Percentiles rank a stretch among this genome's conserved stretches.
Evolutionary conservation across 805 yeast genomes (phyloP).

Genomic region (Naumovozyma baii): DNA sequence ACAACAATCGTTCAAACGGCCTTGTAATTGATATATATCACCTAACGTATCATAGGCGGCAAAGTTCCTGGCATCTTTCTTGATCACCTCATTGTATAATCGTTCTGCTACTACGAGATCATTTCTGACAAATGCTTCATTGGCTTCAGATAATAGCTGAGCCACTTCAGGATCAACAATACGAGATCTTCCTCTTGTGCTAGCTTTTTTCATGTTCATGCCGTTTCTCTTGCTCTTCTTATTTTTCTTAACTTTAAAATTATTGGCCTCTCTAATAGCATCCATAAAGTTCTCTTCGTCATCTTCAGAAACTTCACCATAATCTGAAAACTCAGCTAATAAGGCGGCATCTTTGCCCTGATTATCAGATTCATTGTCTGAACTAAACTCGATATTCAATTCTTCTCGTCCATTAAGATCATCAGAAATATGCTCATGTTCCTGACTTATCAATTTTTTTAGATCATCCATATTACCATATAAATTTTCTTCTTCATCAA

Average conservation of each 20-base stretch:
- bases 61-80: constrained; percentile 65
- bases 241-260: constrained; percentile 40
- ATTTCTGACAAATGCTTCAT: constrained; percentile 64
- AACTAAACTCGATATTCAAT: constrained; percentile 4
- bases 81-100: constrained; percentile 59
- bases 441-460: constrained; percentile 14
- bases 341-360: constrained; percentile 31
- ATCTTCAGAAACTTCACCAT: constrained; percentile 32
- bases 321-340: constrained; percentile 30
- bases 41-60: constrained; percentile 85
- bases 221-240: constrained; percentile 24
- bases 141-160: constrained; percentile 56
- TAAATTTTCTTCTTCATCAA: constrained; percentile 21
- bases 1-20: constrained; percentile 61
- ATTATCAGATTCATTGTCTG: constrained; percentile 6
- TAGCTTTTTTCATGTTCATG: constrained; percentile 17
- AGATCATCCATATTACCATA: constrained; percentile 30
- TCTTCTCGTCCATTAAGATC: constrained; percentile 7
- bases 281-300: constrained; percentile 43
- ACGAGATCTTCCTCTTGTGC: constrained; percentile 28
- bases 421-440: constrained; percentile 6
- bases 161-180: constrained; percentile 67
- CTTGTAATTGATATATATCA: constrained; percentile 64
- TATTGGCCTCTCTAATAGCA: constrained; percentile 58
- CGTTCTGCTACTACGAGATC: constrained; percentile 52